phyloP scores from a whole-genome alignment of 371 early-diverging fungal genomes.

The Encephalitozoon intestinalis region DNA sequence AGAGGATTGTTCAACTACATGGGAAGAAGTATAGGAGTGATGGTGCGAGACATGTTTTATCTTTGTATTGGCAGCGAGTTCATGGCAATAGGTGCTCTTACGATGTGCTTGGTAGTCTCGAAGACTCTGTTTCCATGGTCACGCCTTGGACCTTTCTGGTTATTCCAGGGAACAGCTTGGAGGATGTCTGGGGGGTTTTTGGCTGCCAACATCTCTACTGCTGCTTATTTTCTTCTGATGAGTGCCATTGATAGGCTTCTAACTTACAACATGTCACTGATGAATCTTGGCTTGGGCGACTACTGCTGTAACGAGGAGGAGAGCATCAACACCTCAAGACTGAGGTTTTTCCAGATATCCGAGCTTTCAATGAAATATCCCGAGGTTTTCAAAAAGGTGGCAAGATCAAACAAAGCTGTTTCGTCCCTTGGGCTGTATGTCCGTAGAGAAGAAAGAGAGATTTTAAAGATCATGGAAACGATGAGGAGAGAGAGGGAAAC shows the following conservation, averaged over 20 bases:
- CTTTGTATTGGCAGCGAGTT: not conserved
- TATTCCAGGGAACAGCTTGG: not conserved
- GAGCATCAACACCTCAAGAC: not conserved
- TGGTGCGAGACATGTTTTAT: not conserved
- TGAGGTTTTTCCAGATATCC: constrained; percentile 21
- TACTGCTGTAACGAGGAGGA: not conserved
- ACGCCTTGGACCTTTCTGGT: not conserved
- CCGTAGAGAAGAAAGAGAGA: not conserved
- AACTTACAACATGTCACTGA: constrained; percentile 9
- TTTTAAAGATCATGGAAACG: not conserved
- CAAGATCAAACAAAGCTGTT: not conserved
- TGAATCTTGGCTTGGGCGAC: not conserved
- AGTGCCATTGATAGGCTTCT: constrained; percentile 15
- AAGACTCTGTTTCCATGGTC: not conserved
- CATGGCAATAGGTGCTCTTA: not conserved
- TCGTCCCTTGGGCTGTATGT: constrained; percentile 8
- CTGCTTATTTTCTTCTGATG: not conserved
- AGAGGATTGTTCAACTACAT: not conserved
- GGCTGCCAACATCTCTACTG: not conserved
- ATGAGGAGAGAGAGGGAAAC: constrained; percentile 15
- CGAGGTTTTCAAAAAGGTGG: not conserved
- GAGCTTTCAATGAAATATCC: constrained; percentile 12
- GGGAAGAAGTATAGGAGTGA: not conserved
- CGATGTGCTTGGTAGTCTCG: not conserved
- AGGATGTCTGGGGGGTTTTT: not conserved